These are phyloP conservation scores for Leptomonas seymouri DNA, from an alignment of 208 protist species.

Conservation along the genomic window DNA sequence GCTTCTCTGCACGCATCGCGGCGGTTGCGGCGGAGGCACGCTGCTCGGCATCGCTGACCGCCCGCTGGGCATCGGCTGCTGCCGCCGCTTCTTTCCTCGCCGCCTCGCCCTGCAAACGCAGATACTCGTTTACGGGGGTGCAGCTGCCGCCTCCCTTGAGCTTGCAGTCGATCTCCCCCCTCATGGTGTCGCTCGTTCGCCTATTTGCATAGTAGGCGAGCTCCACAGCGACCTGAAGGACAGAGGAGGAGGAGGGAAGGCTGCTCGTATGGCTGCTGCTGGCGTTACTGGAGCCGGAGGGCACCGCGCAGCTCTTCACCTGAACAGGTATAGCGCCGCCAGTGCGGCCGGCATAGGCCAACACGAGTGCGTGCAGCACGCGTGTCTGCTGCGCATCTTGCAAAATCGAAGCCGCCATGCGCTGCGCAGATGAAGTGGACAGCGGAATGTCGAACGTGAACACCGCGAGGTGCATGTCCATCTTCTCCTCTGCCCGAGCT, in stretches of 20 bases:
- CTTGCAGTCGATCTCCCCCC: conserved; percentile 17
- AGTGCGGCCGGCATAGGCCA: conserved; percentile 24
- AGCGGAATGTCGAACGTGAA: conserved; percentile 18
- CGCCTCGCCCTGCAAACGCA: conserved; percentile 14
- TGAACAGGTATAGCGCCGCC: conserved; percentile 26
- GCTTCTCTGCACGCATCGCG: conserved; percentile 21
- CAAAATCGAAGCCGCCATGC: neutral
- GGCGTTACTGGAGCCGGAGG: conserved; percentile 1
- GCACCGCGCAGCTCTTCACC: conserved; percentile 9
- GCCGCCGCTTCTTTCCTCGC: conserved; percentile 7
- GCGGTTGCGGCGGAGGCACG: conserved; percentile 18
- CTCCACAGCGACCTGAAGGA: conserved; percentile 18
- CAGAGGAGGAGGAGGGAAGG: no score
- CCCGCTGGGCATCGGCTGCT: conserved; percentile 15
- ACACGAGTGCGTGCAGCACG: conserved; percentile 26
- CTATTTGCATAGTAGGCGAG: conserved; percentile 29
- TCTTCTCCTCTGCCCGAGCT: conserved; percentile 12
- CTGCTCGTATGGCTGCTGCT: no score
- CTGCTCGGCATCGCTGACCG: conserved; percentile 28
- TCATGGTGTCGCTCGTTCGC: conserved; percentile 3
- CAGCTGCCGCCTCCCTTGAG: conserved; percentile 13
- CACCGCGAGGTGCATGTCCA: conserved; percentile 6
- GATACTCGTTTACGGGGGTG: conserved; percentile 18
- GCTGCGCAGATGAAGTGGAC: conserved; percentile 1
- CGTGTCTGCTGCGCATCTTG: conserved; percentile 18